A percentile compares a stretch with the other conserved stretches of the same genome.
These are phyloP conservation scores for Lumnitzera racemosa DNA, from an alignment of 345 rosid species.

Conservation along the genomic window DNA sequence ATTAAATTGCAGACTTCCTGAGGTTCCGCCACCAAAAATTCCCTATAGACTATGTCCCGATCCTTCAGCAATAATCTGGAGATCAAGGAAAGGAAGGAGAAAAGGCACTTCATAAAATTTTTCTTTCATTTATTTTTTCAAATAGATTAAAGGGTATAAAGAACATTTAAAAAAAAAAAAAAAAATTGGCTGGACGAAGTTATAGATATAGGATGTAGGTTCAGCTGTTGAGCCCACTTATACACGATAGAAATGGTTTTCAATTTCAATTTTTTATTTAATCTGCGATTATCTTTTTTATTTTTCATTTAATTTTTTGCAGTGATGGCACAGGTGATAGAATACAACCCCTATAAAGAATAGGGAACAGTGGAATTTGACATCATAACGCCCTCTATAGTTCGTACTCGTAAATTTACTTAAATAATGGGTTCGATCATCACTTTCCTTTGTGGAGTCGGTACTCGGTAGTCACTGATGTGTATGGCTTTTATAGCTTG, in stretches of 20 bases:
- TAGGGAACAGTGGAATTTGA: constrained; percentile 3
- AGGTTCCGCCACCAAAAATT: constrained; percentile 49
- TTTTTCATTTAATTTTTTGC: neutral
- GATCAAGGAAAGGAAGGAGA: constrained; percentile 48
- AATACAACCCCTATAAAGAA: neutral
- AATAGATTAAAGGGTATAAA: no score
- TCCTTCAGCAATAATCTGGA: constrained; percentile 77
- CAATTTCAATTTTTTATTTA: no score
- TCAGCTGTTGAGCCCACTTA: no score
- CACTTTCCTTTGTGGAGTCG: no score
- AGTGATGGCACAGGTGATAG: neutral
- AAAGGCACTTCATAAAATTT: constrained; percentile 12
- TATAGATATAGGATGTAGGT: no score
- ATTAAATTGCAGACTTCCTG: constrained; percentile 46
- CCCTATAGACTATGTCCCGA: constrained; percentile 64
- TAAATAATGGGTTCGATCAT: neutral
- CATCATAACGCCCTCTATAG: neutral
- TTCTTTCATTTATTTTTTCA: no score
- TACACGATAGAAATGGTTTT: no score
- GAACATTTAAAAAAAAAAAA: no score
- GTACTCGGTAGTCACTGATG: no score
- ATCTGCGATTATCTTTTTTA: neutral
- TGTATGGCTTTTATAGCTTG: no score
- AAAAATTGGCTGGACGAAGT: no score
- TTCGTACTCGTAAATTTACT: neutral